Percentiles rank a stretch among this genome's conserved stretches.
Evolutionary conservation across 1,139 yeast species (phyloP).

Genomic region (Kurtzmaniella quercitrusa): DNA sequence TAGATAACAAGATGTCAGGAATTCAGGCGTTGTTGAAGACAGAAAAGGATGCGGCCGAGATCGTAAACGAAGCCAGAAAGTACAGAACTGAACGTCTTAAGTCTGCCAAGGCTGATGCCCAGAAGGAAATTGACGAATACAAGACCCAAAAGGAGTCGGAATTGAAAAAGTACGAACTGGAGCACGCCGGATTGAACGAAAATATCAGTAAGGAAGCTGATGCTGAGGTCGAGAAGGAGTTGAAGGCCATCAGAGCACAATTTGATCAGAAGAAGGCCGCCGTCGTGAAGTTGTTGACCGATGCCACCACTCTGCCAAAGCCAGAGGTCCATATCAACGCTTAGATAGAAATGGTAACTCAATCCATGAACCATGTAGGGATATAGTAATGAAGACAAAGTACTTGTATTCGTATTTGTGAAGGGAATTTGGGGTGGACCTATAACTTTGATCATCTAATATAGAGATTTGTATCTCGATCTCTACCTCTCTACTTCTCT

Average conservation of each 20-base stretch:
- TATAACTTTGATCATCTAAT: too few species aligned
- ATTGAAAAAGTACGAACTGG: slow-evolving; percentile 65
- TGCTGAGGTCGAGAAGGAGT: slow-evolving; percentile 53
- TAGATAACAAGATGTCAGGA: slow-evolving; percentile 23
- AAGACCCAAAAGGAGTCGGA: slow-evolving; percentile 82
- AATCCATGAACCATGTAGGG: too few species aligned
- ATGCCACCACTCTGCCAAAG: slow-evolving; percentile 73
- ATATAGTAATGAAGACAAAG: too few species aligned
- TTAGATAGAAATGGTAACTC: slow-evolving; percentile 2
- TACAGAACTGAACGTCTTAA: slow-evolving; percentile 85
- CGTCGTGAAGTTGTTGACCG: slow-evolving; percentile 74
- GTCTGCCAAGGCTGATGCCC: slow-evolving; percentile 93
- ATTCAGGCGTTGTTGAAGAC: slow-evolving; percentile 53
- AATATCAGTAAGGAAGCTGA: slow-evolving; percentile 73
- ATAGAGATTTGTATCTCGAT: too few species aligned
- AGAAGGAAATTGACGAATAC: slow-evolving; percentile 82
- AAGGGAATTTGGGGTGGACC: too few species aligned
- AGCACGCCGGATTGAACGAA: slow-evolving; percentile 64
- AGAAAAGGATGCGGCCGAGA: slow-evolving; percentile 94
- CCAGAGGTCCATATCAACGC: slow-evolving; percentile 86
- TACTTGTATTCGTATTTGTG: too few species aligned
- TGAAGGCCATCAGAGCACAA: slow-evolving; percentile 57
- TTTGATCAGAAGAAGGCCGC: slow-evolving; percentile 59
- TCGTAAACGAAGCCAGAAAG: slow-evolving; percentile 85
- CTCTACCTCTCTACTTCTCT: too few species aligned